Evolutionary conservation across 192 early-diverging fungal species (phyloP), one percentile per base, ranked within the genome.

Genomic region (Coemansia sp.): DNA sequence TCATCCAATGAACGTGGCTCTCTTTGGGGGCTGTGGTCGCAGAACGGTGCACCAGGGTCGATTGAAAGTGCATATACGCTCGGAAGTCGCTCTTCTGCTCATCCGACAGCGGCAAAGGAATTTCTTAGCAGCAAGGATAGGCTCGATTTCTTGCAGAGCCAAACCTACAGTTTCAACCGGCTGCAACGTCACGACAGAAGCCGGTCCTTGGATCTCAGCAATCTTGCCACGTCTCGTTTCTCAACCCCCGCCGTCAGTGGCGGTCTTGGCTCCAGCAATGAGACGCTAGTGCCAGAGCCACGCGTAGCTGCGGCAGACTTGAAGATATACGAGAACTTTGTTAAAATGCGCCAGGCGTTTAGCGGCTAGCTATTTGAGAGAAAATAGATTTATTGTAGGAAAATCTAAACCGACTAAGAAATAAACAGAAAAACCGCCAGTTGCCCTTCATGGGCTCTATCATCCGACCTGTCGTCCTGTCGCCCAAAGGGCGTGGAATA

Each of bases 301-400:
- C 61, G 77, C 12, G 72, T 80, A 18, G 52, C 73, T 6, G 78
- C 74, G 26, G 67, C 73, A 2, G 78, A 81, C 47, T 54, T 81
- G 19, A 66, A 48, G 57, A 69, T 81, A 11, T 80, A 80, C 58
- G 71, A 80, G 51, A 66, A 71, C 62, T 80, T 72, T 52, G 70
- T 74, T 41, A 69, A 69, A 39, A 72, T 76, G 73, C 73, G 73
- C 56, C 71, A 72, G 40, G 67, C 69, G n/a, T 41, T 19, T n/a
- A 19, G 51, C 21, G 21, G 51, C 51, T 52, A 52, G 51, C 13
- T 45, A 45, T 45, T 45, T 15, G 26, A 32, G n/a, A n/a, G n/a
- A 8, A 3, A 4, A 0, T 18, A 4, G 43, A 63, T 46, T 63
- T 32, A 63, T 32, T 46, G n/a, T n/a, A n/a, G n/a, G n/a, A n/a